These are phyloP conservation scores for Gastrolobium bilobum DNA, from an alignment of 306 rosid genomes.

Conservation along the genomic window DNA sequence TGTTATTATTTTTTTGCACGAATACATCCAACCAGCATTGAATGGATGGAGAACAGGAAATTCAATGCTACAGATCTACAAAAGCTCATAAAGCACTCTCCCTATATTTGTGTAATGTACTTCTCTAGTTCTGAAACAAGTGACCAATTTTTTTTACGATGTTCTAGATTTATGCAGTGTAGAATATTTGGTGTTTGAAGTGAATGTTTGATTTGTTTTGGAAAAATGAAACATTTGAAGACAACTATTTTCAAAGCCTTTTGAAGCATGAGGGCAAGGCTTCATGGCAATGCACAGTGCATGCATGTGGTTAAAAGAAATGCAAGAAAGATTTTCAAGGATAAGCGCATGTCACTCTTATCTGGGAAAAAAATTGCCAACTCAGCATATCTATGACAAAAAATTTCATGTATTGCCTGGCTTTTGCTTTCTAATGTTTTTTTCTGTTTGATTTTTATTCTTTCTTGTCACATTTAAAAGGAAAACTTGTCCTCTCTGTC, in stretches of 20 bases:
- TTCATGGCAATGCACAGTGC: not conserved
- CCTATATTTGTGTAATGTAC: not conserved
- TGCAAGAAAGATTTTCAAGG: not conserved
- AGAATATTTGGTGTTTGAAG: slow-evolving; percentile 11
- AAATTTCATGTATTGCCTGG: no score
- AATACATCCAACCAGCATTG: not conserved
- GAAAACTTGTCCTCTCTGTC: not conserved
- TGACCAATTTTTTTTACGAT: not conserved
- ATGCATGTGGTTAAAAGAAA: not conserved
- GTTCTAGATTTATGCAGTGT: not conserved
- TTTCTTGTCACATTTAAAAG: not conserved
- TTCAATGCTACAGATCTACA: not conserved
- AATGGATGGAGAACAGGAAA: slow-evolving; percentile 7
- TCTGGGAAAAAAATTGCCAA: not conserved
- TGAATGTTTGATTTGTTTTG: not conserved
- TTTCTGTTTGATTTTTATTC: no score
- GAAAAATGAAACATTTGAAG: not conserved
- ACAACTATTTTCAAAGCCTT: slow-evolving; percentile 5
- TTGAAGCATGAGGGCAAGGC: slow-evolving; percentile 10
- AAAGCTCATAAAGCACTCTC: not conserved
- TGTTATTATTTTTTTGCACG: not conserved
- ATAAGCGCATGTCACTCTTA: not conserved
- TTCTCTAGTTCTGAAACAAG: not conserved
- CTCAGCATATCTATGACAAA: not conserved
- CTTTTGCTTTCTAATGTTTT: no score